phyloP scores from a whole-genome alignment of 177 flowering plant genomes.

The Vitis hybrid region DNA sequence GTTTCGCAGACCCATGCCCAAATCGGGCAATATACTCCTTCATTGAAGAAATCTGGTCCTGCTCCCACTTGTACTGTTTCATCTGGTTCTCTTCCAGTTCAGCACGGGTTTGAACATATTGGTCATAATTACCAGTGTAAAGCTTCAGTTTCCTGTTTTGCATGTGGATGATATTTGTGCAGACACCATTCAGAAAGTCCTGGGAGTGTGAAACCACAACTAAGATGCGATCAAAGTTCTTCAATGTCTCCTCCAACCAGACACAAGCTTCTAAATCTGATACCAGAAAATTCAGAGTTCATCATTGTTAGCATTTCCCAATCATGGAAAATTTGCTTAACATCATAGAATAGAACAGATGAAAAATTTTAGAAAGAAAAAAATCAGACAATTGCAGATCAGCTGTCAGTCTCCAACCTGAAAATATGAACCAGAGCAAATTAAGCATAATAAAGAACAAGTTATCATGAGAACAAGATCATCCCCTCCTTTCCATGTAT shows the following conservation, averaged over 20 bases:
- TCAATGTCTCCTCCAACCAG: slow-evolving; percentile 74
- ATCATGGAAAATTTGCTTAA: neutral
- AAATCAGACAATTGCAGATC: neutral
- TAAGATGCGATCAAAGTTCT: slow-evolving; percentile 67
- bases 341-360: too few species aligned
- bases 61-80: slow-evolving; percentile 85
- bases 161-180: slow-evolving; percentile 80
- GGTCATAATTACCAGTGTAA: slow-evolving; percentile 73
- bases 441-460: neutral
- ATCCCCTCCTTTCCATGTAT: neutral
- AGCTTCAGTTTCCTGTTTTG: slow-evolving; percentile 63
- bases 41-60: slow-evolving; percentile 71
- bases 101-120: slow-evolving; percentile 64
- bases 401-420: too few species aligned
- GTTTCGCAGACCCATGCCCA: slow-evolving; percentile 78
- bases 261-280: slow-evolving; percentile 83
- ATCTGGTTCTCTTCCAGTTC: slow-evolving; percentile 81
- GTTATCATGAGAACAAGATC: neutral
- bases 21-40: slow-evolving; percentile 81
- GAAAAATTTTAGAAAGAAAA: too few species aligned
- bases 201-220: slow-evolving; percentile 80
- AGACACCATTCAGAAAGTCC: slow-evolving; percentile 74
- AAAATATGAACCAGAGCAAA: neutral
- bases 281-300: neutral
- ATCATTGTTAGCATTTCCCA: neutral